phyloP scores from a whole-genome alignment of 129 eudicot species.

The Heracleum sosnowskyi region DNA sequence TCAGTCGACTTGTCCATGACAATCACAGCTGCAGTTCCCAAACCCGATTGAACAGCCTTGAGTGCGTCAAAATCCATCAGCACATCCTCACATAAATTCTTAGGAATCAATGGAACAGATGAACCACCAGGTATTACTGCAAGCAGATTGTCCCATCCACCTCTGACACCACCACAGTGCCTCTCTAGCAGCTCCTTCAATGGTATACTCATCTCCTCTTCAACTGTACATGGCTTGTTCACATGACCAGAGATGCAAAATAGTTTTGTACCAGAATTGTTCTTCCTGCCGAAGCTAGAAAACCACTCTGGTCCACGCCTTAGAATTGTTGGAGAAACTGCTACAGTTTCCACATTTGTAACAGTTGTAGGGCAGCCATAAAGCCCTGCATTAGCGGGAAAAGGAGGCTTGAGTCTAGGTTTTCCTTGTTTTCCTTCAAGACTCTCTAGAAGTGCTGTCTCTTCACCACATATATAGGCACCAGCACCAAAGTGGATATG shows the following conservation, averaged over 20 bases:
- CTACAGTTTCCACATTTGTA: conserved; percentile 84
- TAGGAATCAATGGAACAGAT: conserved; percentile 75
- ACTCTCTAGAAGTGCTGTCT: conserved; percentile 83
- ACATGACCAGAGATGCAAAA: conserved; percentile 88
- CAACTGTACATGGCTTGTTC: conserved; percentile 85
- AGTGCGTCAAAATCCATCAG: conserved; percentile 86
- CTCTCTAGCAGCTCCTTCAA: conserved; percentile 79
- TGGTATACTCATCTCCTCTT: conserved; percentile 91
- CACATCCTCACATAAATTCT: conserved; percentile 58
- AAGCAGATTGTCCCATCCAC: conserved; percentile 87
- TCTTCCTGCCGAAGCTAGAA: conserved; percentile 87
- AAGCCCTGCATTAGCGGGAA: conserved; percentile 76
- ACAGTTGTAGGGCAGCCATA: conserved; percentile 89
- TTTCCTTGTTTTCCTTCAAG: conserved; percentile 91
- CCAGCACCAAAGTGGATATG: conserved; percentile 89
- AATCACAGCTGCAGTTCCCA: conserved; percentile 88
- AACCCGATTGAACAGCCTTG: conserved; percentile 59
- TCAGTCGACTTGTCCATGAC: conserved; percentile 88
- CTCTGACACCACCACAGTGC: conserved; percentile 86
- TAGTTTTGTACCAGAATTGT: conserved; percentile 82
- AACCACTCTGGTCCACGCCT: conserved; percentile 94
- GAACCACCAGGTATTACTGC: conserved; percentile 92
- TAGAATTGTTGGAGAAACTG: conserved; percentile 72
- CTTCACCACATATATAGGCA: conserved; percentile 91
- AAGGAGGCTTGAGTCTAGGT: conserved; percentile 95